Percentiles rank a stretch among this genome's conserved stretches.
Conservation (phyloP, 371 early-diverging fungal species). For the Lichtheimia ornata region DNA sequence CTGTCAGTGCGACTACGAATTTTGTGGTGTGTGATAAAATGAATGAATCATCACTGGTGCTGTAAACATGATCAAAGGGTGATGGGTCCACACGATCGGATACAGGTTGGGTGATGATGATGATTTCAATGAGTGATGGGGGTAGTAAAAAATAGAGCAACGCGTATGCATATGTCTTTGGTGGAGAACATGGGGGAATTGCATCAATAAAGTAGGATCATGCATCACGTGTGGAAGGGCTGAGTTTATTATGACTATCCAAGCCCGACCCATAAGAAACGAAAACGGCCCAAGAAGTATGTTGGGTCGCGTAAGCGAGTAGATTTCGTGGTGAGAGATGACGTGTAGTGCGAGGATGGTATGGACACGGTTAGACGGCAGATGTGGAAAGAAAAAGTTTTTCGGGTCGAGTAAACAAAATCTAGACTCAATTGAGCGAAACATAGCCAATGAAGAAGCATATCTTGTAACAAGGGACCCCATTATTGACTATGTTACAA, state of each 20-base stretch:
- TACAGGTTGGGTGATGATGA: no score
- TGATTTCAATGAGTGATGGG: not conserved
- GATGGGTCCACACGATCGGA: no score
- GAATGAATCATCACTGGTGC: no score
- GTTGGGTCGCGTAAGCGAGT: constrained; percentile 2
- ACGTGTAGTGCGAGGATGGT: constrained; percentile 15
- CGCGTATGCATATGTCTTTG: no score
- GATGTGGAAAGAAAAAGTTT: constrained; percentile 18
- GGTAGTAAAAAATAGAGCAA: not conserved
- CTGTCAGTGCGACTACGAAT: no score
- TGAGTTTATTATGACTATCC: not conserved
- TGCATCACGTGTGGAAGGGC: not conserved
- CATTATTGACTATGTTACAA: constrained; percentile 10
- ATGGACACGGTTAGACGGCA: constrained; percentile 1
- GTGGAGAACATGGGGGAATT: no score
- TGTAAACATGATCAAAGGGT: no score
- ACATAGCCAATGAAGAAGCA: constrained; percentile 22
- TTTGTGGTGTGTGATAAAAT: no score
- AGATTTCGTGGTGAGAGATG: not conserved
- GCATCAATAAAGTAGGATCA: not conserved
- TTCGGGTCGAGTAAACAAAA: constrained; percentile 15
- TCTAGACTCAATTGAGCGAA: constrained; percentile 21
- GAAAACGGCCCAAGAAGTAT: constrained; percentile 6
- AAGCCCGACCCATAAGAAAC: not conserved
- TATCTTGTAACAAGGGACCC: constrained; percentile 2